Base-by-base conservation (phyloP, 495 filamentous ascomycete genomes). In the Aspergillus heteromorphus region DNA sequence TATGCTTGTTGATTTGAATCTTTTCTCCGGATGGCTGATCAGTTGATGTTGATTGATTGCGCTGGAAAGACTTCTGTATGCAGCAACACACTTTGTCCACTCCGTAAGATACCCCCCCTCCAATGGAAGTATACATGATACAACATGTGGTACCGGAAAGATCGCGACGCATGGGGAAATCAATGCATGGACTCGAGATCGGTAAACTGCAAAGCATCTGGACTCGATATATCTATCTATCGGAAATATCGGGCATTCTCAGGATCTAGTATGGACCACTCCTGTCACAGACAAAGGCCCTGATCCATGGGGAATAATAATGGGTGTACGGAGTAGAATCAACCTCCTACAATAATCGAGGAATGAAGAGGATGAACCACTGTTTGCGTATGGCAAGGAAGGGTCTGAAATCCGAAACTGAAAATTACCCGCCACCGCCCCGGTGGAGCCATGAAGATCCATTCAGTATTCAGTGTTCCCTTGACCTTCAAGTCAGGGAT, bases 401-500 rank as follows among this genome's bases (percentile, higher is more conserved):
- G 52, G 59, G 52, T 58, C 53, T 38, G 47, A 30, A 51, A 42
- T 21, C 11, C 29, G 18, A 42, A 55, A 52, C 19, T 50, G 52
- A 55, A 58, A 58, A 61, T 31, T 61, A 54, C 54, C 40, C 29
- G 29, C 38, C 30, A 48, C 17, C 17, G 19, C 16, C 23, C 41
- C 21, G 25, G 47, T 40, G 45, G 49, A 47, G 43, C 43, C 23
- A 23, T 13, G 25, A 51, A 51, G 55, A 58, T 40, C 51, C 38
- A 54, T 45, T 27, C 50, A 53, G 45, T 40, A 2, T 4, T 16
- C 20, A 45, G 27, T 21, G 20, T 11, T 30, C 21, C 38, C 30
- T 27, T 36, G 18, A 40, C 52, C 31, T 50, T 60, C 50, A 42
- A 50, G 56, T 59, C 40, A 51, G 27, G 34, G 60, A 62, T 62